These are phyloP conservation scores for Agrocybe praecox DNA, from an alignment of 768 basidiomycete species.

Conservation along the genomic window DNA sequence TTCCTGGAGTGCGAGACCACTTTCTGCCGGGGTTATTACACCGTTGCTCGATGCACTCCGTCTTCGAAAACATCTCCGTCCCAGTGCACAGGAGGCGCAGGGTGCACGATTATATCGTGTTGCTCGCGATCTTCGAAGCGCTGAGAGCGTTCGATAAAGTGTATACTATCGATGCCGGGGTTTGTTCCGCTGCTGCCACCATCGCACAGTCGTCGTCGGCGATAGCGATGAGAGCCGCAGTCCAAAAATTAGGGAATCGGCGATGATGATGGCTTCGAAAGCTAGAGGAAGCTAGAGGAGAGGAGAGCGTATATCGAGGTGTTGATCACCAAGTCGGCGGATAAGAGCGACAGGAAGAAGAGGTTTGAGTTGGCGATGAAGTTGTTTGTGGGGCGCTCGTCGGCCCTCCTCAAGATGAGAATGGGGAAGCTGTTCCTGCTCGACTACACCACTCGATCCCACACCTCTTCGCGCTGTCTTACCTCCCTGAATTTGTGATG, in stretches of 20 bases:
- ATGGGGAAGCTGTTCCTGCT: background rate
- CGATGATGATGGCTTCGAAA: background rate
- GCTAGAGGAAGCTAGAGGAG: background rate
- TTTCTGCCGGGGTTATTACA: conserved; percentile 37
- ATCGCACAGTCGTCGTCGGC: too few relatives aligned
- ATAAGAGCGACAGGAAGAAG: conserved; percentile 10
- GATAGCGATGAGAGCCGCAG: too few relatives aligned
- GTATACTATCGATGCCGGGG: conserved; percentile 25
- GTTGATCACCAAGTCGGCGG: conserved; percentile 4
- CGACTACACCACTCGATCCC: conserved; percentile 16
- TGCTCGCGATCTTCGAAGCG: conserved; percentile 34
- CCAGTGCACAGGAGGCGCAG: conserved; percentile 25
- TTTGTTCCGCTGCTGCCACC: conserved; percentile 1
- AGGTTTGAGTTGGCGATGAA: conserved; percentile 1
- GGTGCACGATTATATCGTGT: conserved; percentile 30
- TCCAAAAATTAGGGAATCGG: background rate
- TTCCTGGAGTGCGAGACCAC: conserved; percentile 27
- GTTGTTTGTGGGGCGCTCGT: background rate
- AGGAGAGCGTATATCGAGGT: background rate
- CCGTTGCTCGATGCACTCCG: conserved; percentile 20
- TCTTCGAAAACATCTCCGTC: background rate
- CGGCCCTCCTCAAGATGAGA: background rate
- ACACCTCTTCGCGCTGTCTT: conserved; percentile 25
- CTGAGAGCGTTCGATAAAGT: conserved; percentile 32
- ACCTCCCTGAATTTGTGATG: conserved; percentile 34